Evolutionary conservation across 345 rosid genomes (phyloP).

Genomic region (Aethionema arabicum): DNA sequence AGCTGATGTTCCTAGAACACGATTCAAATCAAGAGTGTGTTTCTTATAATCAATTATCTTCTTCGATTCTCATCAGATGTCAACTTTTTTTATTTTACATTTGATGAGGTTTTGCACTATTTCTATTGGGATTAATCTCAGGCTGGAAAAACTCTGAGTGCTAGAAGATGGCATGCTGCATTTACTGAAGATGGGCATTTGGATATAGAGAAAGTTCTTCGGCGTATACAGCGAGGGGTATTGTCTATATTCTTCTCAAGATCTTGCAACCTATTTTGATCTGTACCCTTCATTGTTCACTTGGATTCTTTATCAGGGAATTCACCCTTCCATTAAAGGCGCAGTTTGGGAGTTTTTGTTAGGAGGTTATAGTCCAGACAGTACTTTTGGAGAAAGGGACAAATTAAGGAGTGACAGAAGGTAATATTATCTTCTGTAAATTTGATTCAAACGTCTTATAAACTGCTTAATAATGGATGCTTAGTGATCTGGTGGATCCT

Average conservation of each 20-base stretch:
- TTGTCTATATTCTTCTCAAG: neutral
- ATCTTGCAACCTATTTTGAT: neutral
- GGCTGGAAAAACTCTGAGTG: conserved; percentile 90
- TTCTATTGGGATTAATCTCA: conserved; percentile 22
- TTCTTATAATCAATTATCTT: neutral
- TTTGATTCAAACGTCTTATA: neutral
- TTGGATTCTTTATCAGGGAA: conserved; percentile 55
- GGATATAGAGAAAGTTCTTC: conserved; percentile 80
- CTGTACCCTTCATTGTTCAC: conserved; percentile 15
- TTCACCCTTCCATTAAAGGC: conserved; percentile 89
- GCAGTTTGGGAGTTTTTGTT: conserved; percentile 87
- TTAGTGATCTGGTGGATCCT: conserved; percentile 3
- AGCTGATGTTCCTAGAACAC: conserved; percentile 52
- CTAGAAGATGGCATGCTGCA: conserved; percentile 84
- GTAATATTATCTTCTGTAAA: conserved; percentile 38
- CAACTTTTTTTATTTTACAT: too few relatives aligned
- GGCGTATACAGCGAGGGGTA: conserved; percentile 89
- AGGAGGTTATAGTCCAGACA: conserved; percentile 90
- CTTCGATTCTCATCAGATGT: too few relatives aligned
- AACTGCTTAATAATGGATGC: neutral
- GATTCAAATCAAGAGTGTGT: conserved; percentile 57
- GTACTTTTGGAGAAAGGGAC: conserved; percentile 65
- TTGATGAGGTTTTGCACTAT: too few relatives aligned
- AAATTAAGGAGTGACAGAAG: conserved; percentile 66
- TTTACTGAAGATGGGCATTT: conserved; percentile 77